Evolutionary conservation across 495 filamentous ascomycete genomes (phyloP), one percentile per base, ranked within the genome.

Genomic region (Neurospora cerealis): DNA sequence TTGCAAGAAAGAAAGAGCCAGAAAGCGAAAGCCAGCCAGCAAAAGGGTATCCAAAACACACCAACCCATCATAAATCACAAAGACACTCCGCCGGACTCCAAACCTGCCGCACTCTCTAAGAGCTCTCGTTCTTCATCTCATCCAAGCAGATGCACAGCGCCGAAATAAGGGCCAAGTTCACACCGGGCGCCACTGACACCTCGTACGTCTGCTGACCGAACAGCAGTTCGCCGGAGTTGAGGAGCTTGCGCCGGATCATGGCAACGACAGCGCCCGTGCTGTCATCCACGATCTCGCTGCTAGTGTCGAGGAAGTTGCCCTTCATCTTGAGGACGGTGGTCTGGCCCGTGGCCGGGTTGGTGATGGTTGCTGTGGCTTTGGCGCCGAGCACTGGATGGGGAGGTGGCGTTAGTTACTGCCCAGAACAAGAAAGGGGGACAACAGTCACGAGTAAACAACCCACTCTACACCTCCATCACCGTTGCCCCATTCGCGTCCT

Each of bases 121-220:
- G n/a, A n/a, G n/a, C n/a, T n/a, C n/a, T 79, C 87, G 66, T 89
- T 87, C 70, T 87, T 86, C 83, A 86, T 88, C 83, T 91, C 88
- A 69, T 91, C 89, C 37, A 91, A 82, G 70, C 86, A 87, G 66
- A 91, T 88, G 75, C 86, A 89, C 78, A 91, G 83, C 3, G 89
- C 89, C 2, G 83, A 87, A 46, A 91, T 84, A 37, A 91, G 74
- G 5, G 88, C 85, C 76, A 89, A 82, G 72, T 91, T 89, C 3
- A 89, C 88, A 7, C 85, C 85, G 1, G 88, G 87, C 6, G 90
- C 90, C n/a, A 90, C 82, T 8, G 83, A 81, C n/a, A 91, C 83
- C 2, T 81, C 84, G 72, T 91, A 91, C 24, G 82, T 83, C 73
- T 38, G 37, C 37, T 38, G 37, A 38, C 37, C 37, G 37, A 38